Conservation (phyloP, 306 rosid genomes). For the Abrus pulchellus region DNA sequence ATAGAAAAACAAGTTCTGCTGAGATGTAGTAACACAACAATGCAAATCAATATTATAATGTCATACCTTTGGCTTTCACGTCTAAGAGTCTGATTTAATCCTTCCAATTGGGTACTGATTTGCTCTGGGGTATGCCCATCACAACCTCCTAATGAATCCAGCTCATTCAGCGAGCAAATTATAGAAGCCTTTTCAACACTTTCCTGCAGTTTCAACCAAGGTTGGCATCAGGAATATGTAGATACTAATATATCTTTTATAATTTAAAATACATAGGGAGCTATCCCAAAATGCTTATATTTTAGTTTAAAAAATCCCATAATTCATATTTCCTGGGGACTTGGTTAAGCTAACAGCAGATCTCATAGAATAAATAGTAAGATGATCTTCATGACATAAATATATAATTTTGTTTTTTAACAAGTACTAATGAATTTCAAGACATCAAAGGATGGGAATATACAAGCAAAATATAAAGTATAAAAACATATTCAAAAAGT, state of each 20-base stretch:
- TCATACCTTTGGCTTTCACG: constrained; percentile 75
- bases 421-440: constrained; percentile 6
- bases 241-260: constrained; percentile 5
- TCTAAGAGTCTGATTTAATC: constrained; percentile 65
- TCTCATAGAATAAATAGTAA: constrained; percentile 5
- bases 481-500: background rate
- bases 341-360: constrained; percentile 34
- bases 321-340: background rate
- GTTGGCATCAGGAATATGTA: constrained; percentile 41
- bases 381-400: background rate
- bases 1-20: constrained; percentile 10
- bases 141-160: constrained; percentile 69
- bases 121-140: constrained; percentile 80
- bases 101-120: constrained; percentile 73
- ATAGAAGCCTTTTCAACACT: constrained; percentile 73
- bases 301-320: background rate
- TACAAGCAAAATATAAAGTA: constrained; percentile 28
- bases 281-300: constrained; percentile 1
- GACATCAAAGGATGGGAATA: background rate
- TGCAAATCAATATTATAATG: constrained; percentile 28
- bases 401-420: background rate
- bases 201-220: constrained; percentile 68
- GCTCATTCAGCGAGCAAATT: constrained; percentile 76
- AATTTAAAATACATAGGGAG: background rate
- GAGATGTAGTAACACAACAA: constrained; percentile 33